Evolutionary conservation across 2,329 filamentous ascomycete species (phyloP), one percentile per base, ranked within the genome.

Genomic region (Cercospora sp.): DNA sequence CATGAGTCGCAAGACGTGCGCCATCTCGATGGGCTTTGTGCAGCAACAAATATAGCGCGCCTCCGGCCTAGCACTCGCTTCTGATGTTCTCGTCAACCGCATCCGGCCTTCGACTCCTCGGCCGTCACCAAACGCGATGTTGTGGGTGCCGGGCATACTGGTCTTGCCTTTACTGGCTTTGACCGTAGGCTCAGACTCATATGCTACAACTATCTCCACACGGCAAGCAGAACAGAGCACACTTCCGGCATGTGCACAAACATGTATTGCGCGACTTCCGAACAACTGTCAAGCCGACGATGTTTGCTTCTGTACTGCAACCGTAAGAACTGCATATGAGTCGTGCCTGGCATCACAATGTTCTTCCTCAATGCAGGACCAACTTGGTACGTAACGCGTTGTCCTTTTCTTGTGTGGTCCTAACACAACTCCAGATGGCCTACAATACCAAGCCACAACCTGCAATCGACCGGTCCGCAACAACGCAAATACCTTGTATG

Each of bases 1-100:
- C 66, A 68, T 68, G 66, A 68, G 66, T 68, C 66, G 66, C 66
- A 62, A 68, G 26, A 65, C 59, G 63, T 57, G 60, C 58, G 64
- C 64, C 64, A 65, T 65, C 64, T 65, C 64, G 64, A 65, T 65
- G 64, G 13, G 5, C 39, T 2, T 30, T 26, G 31, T 48, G 63
- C 45, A 36, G 51, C 63, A 62, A 62, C 66, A 65, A 68, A 68
- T 68, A 68, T 68, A 68, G 66, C 66, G 58, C 53, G 62, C 59
- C 31, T 65, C 48, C 63, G 48, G 63, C 39, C 58, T 42, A 30
- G 36, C 63, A 20, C 36, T 57, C 51, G 18, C 33, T 53, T 26
- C 48, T 61, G 66, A 42, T 58, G 59, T 58, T 65, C 8, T 65
- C 36, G 33, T 63, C 66, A 51, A 62, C 59, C 60, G 58, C 57